Percentiles rank a stretch among this genome's conserved stretches.
Conservation (phyloP, 257 asterid genomes). For the Marsdenia floribunda region DNA sequence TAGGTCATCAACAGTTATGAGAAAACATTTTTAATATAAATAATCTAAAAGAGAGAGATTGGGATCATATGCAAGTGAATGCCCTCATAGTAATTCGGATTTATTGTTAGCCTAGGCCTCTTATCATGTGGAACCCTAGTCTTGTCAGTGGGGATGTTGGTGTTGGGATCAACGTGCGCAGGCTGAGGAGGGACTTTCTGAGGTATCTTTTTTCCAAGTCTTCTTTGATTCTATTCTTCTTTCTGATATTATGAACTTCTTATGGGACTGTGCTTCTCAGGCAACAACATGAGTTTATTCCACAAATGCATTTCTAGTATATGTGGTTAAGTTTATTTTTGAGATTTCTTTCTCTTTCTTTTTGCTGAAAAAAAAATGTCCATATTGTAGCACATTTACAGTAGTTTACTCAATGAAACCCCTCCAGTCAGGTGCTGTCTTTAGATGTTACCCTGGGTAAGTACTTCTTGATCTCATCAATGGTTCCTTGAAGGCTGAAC, state of each 20-base stretch:
- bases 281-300: neutral
- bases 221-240: neutral
- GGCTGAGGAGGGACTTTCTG: conserved; percentile 59
- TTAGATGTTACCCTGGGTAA: conserved; percentile 95
- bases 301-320: neutral
- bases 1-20: neutral
- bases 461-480: conserved; percentile 12
- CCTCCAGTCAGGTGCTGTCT: conserved; percentile 77
- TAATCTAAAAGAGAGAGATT: neutral
- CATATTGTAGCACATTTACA: conserved; percentile 60
- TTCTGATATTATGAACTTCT: neutral
- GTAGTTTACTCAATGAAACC: conserved; percentile 91
- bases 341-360: neutral
- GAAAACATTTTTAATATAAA: neutral
- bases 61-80: neutral
- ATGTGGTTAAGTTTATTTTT: neutral
- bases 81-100: conserved; percentile 27
- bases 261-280: neutral
- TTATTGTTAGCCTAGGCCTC: conserved; percentile 91
- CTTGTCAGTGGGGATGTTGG: conserved; percentile 96
- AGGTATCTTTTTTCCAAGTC: conserved; percentile 39
- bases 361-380: conserved; percentile 5
- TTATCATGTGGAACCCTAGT: conserved; percentile 98
- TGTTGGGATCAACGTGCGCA: conserved; percentile 85
- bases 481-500: neutral